phyloP scores from a whole-genome alignment of 2,329 filamentous ascomycete species.

The Fusarium sp. region DNA sequence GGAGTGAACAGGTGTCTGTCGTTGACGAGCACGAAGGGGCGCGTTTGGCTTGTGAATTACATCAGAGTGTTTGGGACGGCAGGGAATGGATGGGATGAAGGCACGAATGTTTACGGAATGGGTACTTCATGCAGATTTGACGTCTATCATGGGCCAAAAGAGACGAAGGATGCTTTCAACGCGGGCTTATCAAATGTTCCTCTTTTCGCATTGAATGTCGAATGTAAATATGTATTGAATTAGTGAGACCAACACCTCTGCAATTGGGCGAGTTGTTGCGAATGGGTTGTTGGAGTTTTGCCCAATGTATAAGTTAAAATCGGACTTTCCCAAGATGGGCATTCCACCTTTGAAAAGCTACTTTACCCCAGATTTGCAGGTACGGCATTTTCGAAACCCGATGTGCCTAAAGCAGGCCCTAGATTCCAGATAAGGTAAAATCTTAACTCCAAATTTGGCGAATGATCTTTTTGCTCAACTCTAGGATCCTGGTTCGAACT shows the following conservation, averaged over 20 bases:
- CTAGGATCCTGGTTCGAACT: conserved; percentile 5
- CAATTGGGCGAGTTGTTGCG: not conserved
- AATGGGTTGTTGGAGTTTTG: not conserved
- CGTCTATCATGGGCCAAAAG: conserved; percentile 45
- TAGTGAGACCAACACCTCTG: not conserved
- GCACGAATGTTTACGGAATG: conserved; percentile 45
- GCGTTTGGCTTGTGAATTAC: conserved; percentile 34
- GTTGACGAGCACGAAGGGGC: conserved; percentile 20
- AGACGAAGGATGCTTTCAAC: conserved; percentile 44
- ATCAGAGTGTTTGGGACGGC: conserved; percentile 36
- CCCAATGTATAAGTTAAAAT: not conserved
- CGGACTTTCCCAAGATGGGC: conserved; percentile 33
- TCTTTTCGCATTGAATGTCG: conserved; percentile 3
- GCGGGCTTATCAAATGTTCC: conserved; percentile 12
- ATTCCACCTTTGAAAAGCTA: conserved; percentile 12
- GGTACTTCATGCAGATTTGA: conserved; percentile 43
- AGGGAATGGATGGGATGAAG: conserved; percentile 41
- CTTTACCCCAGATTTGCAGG: conserved; percentile 18
- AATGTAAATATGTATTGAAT: not conserved
- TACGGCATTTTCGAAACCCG: not conserved
- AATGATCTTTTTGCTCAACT: not conserved
- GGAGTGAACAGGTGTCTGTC: conserved; percentile 23
- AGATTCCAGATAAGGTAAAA: conserved; percentile 30
- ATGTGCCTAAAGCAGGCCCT: not conserved
- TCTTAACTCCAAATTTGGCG: not conserved